Percentiles rank a stretch among this genome's conserved stretches.
Conservation (phyloP, 371 early-diverging fungal species). For the Apophysomyces ossiformis region DNA sequence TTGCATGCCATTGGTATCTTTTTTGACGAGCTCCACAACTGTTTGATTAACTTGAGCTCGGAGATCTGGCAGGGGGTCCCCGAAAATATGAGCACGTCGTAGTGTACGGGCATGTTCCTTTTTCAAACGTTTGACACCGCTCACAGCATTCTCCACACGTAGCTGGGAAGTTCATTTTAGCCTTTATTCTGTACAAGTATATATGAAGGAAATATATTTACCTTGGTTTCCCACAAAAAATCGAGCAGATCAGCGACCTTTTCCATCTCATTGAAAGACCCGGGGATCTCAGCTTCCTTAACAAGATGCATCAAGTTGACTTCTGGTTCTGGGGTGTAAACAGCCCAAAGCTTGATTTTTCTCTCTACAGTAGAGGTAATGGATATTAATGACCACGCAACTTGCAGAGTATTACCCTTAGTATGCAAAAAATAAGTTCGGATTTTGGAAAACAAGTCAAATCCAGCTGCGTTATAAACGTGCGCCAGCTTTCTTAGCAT, state of each 20-base stretch:
- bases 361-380: not conserved
- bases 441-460: not conserved
- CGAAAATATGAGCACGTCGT: not conserved
- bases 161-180: not conserved
- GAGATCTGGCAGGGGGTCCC: not conserved
- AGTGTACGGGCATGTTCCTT: not conserved
- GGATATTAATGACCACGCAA: not conserved
- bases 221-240: not conserved
- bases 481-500: not conserved
- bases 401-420: not conserved
- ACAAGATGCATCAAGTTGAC: not conserved
- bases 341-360: conserved; percentile 2
- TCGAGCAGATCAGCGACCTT: conserved; percentile 6
- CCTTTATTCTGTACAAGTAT: not conserved
- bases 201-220: not conserved
- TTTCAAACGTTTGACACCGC: not conserved
- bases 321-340: not conserved
- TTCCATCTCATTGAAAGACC: not conserved
- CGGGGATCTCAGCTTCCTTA: not conserved
- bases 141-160: not conserved
- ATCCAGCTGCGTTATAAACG: not conserved
- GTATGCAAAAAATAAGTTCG: not conserved
- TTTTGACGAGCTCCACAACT: conserved; percentile 1
- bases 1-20: not conserved
- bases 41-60: not conserved